Evolutionary conservation across 495 filamentous ascomycete genomes (phyloP).

Genomic region (Clavariopsis aquatica): DNA sequence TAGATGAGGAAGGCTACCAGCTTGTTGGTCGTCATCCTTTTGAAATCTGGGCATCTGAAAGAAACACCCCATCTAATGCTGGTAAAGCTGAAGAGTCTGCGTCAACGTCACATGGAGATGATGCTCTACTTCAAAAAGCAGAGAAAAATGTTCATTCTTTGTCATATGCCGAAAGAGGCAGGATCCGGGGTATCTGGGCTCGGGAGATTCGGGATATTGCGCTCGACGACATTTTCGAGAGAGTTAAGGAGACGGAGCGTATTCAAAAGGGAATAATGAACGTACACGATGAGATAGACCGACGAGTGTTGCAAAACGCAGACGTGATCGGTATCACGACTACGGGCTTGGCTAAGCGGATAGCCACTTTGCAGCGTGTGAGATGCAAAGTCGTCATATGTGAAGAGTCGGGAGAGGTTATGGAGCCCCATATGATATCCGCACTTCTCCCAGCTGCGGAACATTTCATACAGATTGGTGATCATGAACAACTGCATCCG

Average conservation of each 20-base stretch:
- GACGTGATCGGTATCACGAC: constrained; percentile 78
- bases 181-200: constrained; percentile 25
- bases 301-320: constrained; percentile 54
- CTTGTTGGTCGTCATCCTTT: constrained; percentile 11
- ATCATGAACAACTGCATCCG: constrained; percentile 73
- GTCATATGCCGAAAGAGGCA: background rate
- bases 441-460: constrained; percentile 69
- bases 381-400: constrained; percentile 68
- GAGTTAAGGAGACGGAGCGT: constrained; percentile 44
- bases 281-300: constrained; percentile 60
- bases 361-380: constrained; percentile 61
- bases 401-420: constrained; percentile 78
- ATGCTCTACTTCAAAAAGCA: background rate
- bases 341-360: constrained; percentile 66
- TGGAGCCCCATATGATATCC: constrained; percentile 70
- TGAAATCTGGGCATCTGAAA: background rate
- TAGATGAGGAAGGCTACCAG: constrained; percentile 3
- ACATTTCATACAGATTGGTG: constrained; percentile 77
- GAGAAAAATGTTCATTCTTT: background rate
- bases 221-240: constrained; percentile 41
- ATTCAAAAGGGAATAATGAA: constrained; percentile 47
- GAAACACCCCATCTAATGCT: background rate
- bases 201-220: constrained; percentile 56
- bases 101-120: background rate
- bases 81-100: background rate